Conservation (phyloP, 345 rosid genomes). For the Citrus maxima region DNA sequence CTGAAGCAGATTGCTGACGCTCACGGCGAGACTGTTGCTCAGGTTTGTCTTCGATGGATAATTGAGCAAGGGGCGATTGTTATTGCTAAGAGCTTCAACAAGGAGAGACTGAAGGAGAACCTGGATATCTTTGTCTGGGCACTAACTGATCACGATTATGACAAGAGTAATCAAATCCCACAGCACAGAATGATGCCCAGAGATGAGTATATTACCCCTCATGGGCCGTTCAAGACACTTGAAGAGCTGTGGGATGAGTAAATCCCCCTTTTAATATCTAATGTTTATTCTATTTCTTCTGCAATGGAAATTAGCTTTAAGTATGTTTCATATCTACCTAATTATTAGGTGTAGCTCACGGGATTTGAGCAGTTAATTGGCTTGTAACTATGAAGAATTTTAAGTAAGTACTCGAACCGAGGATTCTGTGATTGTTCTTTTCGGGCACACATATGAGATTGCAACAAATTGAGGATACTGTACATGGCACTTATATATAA, state of each 20-base stretch:
- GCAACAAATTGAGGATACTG: too few species aligned
- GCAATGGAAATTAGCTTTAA: too few species aligned
- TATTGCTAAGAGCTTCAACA: slow-evolving; percentile 12
- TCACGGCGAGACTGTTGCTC: not conserved
- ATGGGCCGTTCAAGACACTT: slow-evolving; percentile 12
- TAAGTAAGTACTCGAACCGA: too few species aligned
- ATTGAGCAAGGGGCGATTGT: slow-evolving; percentile 15
- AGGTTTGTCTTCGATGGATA: slow-evolving; percentile 18
- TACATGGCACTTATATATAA: too few species aligned
- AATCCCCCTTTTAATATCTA: not conserved
- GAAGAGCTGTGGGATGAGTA: slow-evolving; percentile 23
- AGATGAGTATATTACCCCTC: not conserved
- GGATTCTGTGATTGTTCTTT: too few species aligned
- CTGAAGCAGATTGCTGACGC: not conserved
- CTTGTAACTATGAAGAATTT: too few species aligned
- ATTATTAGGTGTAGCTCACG: too few species aligned
- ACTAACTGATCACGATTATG: slow-evolving; percentile 1
- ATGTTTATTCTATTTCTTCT: not conserved
- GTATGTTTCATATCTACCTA: too few species aligned
- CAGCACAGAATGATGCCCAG: slow-evolving; percentile 1
- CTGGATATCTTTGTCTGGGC: slow-evolving; percentile 15
- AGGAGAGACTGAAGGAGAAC: slow-evolving; percentile 17
- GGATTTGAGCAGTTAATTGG: too few species aligned
- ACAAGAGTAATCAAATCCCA: slow-evolving; percentile 8
- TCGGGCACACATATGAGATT: too few species aligned